Percentiles rank a stretch among this genome's conserved stretches.
phyloP scores from a whole-genome alignment of 257 asterid species.

The Osmanthus fragrans region DNA sequence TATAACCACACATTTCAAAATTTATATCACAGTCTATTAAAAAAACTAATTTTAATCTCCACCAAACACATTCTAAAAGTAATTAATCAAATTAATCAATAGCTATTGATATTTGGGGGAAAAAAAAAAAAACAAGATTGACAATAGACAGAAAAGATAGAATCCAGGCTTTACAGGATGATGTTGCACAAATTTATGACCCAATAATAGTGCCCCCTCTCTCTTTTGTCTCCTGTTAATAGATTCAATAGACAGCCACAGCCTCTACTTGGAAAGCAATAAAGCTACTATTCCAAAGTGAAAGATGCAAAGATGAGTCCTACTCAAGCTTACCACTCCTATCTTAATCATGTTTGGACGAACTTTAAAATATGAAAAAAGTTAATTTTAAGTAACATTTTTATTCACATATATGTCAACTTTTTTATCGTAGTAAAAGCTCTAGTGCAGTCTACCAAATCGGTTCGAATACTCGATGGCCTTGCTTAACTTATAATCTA shows the following conservation, averaged over 20 bases:
- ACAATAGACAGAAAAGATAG: background rate
- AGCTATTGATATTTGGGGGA: background rate
- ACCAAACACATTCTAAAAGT: no score
- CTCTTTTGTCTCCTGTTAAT: background rate
- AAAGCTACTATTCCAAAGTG: background rate
- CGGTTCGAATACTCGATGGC: no score
- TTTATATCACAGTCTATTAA: no score
- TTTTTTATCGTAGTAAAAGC: no score
- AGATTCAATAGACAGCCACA: background rate
- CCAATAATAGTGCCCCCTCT: background rate
- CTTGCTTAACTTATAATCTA: no score
- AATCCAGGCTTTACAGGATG: background rate
- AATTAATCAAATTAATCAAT: no score
- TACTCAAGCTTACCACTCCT: background rate
- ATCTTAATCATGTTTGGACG: background rate
- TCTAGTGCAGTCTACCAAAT: background rate
- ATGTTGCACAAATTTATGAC: background rate
- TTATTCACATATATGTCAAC: background rate
- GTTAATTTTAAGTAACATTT: background rate
- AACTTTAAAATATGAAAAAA: background rate
- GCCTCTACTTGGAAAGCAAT: background rate
- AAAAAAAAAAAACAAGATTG: no score
- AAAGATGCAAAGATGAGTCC: background rate
- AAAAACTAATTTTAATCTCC: no score
- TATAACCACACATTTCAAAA: no score